Conservation (phyloP, 1,139 yeast species). For the Diutina neorugosa region DNA sequence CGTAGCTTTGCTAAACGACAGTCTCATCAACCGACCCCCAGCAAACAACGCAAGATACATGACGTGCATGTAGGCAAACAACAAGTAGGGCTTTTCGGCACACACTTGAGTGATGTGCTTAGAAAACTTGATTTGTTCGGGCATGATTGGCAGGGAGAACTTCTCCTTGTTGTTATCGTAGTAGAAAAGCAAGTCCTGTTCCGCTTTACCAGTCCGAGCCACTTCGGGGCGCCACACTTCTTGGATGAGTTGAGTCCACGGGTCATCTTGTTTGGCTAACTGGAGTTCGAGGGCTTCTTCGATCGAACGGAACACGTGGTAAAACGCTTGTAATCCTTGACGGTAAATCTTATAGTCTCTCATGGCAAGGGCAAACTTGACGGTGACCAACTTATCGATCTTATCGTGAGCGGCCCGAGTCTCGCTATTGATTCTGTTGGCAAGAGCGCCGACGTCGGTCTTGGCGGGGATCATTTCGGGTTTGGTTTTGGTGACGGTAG, state of each 20-base stretch:
- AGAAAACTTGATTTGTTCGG: conserved; percentile 49
- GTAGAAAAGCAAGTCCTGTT: conserved; percentile 55
- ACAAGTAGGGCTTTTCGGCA: conserved; percentile 51
- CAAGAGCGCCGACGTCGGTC: conserved; percentile 69
- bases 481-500: conserved; percentile 6
- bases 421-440: conserved; percentile 62
- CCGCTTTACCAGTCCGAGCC: conserved; percentile 46
- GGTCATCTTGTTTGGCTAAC: conserved; percentile 16
- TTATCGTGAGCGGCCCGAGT: conserved; percentile 57
- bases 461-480: conserved; percentile 65
- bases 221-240: conserved; percentile 64
- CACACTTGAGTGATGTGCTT: conserved; percentile 46
- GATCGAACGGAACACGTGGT: conserved; percentile 60
- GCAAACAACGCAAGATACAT: conserved; percentile 81
- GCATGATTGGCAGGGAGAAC: conserved; percentile 44
- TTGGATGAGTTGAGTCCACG: conserved; percentile 31
- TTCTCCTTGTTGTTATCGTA: conserved; percentile 44
- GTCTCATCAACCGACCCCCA: conserved; percentile 68
- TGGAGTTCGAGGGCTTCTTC: conserved; percentile 45
- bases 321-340: conserved; percentile 71
- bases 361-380: conserved; percentile 63
- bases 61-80: conserved; percentile 79
- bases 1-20: conserved; percentile 51
- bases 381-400: conserved; percentile 56
- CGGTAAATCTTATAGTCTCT: conserved; percentile 67